phyloP scores from a whole-genome alignment of 768 basidiomycete genomes.

The Suillus ampliporus region DNA sequence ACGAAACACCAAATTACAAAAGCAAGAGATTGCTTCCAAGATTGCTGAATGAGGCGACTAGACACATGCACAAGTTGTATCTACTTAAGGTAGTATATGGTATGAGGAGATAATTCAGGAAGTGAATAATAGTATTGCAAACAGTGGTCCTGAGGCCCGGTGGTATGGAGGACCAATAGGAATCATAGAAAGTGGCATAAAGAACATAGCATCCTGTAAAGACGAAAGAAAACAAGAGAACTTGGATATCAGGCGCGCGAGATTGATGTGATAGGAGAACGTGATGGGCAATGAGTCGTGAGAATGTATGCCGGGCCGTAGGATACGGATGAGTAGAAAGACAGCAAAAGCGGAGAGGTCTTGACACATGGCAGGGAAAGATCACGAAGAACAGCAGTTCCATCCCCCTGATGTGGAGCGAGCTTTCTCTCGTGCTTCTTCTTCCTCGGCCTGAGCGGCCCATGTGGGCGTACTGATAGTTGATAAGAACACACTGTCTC shows the following conservation, averaged over 20 bases:
- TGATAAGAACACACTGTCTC: slow-evolving; percentile 83
- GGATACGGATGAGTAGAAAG: slow-evolving; percentile 23
- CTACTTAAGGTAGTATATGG: slow-evolving; percentile 45
- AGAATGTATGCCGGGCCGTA: slow-evolving; percentile 17
- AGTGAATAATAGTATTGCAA: slow-evolving; percentile 36
- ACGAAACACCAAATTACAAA: neutral
- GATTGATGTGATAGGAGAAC: slow-evolving; percentile 11
- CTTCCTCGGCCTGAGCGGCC: slow-evolving; percentile 81
- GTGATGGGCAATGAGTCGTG: slow-evolving; percentile 20
- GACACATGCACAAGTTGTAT: slow-evolving; percentile 43
- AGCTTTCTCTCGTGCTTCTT: slow-evolving; percentile 67
- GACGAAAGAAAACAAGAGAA: slow-evolving; percentile 18
- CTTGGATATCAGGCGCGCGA: slow-evolving; percentile 7
- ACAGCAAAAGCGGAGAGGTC: slow-evolving; percentile 16
- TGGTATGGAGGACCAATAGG: slow-evolving; percentile 28
- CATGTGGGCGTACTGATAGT: slow-evolving; percentile 68
- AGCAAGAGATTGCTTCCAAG: slow-evolving; percentile 15
- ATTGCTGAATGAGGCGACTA: slow-evolving; percentile 30
- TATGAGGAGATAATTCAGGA: slow-evolving; percentile 46
- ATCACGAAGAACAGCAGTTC: slow-evolving; percentile 69
- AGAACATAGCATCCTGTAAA: slow-evolving; percentile 31
- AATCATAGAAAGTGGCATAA: slow-evolving; percentile 33
- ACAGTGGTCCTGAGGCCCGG: slow-evolving; percentile 20
- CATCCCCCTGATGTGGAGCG: slow-evolving; percentile 55
- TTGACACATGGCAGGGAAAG: slow-evolving; percentile 10